Evolutionary conservation across 2,329 filamentous ascomycete species (phyloP).

Genomic region (Aspergillus felis): DNA sequence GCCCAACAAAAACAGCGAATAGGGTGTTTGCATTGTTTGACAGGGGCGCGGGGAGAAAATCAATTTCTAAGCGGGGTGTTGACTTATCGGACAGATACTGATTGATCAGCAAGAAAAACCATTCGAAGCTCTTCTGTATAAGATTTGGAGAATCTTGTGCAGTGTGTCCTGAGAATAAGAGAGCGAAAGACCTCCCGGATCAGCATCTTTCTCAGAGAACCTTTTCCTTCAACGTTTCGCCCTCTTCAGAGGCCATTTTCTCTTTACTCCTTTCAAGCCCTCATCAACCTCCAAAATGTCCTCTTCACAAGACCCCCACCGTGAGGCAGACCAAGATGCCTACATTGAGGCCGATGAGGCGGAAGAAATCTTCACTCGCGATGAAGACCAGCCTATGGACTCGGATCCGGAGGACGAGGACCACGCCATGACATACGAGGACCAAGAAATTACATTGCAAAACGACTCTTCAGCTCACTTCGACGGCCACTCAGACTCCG

Average conservation of each 20-base stretch:
- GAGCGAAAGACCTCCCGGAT: constrained; percentile 1
- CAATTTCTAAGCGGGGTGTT: constrained; percentile 27
- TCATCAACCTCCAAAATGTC: constrained; percentile 24
- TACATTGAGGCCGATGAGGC: constrained; percentile 75
- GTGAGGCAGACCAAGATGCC: constrained; percentile 61
- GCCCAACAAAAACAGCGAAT: background rate
- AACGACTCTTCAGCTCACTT: constrained; percentile 96
- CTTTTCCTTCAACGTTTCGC: background rate
- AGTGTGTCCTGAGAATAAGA: background rate
- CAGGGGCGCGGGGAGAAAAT: constrained; percentile 19
- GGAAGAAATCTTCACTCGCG: constrained; percentile 70
- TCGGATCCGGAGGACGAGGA: constrained; percentile 60
- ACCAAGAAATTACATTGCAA: constrained; percentile 70
- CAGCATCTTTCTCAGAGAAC: background rate
- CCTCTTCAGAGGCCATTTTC: background rate
- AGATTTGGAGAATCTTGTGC: background rate
- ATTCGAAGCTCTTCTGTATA: constrained; percentile 2
- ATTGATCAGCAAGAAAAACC: constrained; percentile 6
- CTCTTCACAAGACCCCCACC: constrained; percentile 32
- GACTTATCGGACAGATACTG: constrained; percentile 8
- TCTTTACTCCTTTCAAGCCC: background rate
- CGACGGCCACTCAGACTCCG: constrained; percentile 81
- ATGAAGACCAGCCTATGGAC: constrained; percentile 72
- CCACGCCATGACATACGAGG: constrained; percentile 45
- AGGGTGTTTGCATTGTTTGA: constrained; percentile 24